Conservation (phyloP, 495 filamentous ascomycete genomes). For the Rusavskia elegans region DNA sequence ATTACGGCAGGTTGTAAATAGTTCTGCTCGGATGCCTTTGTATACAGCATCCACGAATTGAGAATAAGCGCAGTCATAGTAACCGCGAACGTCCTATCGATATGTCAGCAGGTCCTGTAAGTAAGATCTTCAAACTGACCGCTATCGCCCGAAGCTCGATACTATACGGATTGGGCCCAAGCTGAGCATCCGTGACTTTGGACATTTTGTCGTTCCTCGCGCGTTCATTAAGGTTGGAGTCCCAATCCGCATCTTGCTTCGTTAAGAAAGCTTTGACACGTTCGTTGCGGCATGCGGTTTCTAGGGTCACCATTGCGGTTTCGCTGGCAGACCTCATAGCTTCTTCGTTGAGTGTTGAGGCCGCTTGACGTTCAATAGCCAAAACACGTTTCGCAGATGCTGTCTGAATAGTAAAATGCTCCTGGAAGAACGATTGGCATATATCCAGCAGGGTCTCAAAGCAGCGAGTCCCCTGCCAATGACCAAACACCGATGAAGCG, state of each 20-base stretch:
- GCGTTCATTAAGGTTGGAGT: neutral
- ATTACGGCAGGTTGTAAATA: conserved; percentile 28
- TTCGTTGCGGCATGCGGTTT: conserved; percentile 2
- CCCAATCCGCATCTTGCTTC: conserved; percentile 5
- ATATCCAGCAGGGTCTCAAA: conserved; percentile 18
- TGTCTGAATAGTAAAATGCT: conserved; percentile 13
- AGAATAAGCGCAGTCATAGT: conserved; percentile 36
- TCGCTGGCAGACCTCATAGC: conserved; percentile 1
- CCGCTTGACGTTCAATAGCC: conserved; percentile 3
- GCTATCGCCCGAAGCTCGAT: conserved; percentile 37
- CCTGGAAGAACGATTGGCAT: conserved; percentile 17
- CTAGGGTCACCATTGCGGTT: conserved; percentile 1
- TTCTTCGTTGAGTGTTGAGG: conserved; percentile 6
- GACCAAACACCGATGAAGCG: conserved; percentile 20
- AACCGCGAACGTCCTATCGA: conserved; percentile 26
- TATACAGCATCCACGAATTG: conserved; percentile 34
- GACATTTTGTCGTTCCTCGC: conserved; percentile 4
- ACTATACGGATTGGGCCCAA: conserved; percentile 26
- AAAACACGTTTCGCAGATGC: neutral
- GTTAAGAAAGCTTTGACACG: neutral
- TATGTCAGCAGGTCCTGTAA: neutral
- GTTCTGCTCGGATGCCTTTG: conserved; percentile 26
- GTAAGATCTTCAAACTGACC: conserved; percentile 14
- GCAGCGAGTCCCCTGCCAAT: conserved; percentile 22
- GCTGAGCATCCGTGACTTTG: conserved; percentile 14